These are phyloP conservation scores for Chlorencoelia australis DNA, from an alignment of 2,329 filamentous ascomycete genomes.

Conservation along the genomic window DNA sequence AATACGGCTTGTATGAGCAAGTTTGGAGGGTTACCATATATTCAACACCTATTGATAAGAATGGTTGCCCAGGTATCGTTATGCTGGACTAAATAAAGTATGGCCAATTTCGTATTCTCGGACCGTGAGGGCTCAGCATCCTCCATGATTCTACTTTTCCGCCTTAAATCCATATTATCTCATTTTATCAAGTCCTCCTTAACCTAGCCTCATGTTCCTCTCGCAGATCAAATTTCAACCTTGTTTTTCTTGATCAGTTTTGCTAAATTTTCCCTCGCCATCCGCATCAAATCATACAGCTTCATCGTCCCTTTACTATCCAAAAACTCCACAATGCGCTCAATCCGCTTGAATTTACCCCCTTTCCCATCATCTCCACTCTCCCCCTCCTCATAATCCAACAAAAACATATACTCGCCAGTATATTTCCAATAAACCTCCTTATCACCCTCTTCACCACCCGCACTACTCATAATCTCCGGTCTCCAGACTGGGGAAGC, in stretches of 20 bases:
- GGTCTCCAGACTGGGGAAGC: slow-evolving; percentile 2
- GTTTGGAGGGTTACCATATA: no score
- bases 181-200: no score
- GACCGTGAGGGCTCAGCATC: no score
- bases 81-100: no score
- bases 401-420: slow-evolving; percentile 8
- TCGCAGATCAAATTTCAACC: no score
- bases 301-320: slow-evolving; percentile 3
- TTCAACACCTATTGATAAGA: no score
- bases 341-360: slow-evolving; percentile 2
- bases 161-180: no score
- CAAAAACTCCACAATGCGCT: slow-evolving; percentile 7
- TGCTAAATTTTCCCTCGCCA: neutral
- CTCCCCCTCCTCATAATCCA: slow-evolving; percentile 6
- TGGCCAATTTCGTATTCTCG: no score
- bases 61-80: no score
- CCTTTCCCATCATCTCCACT: slow-evolving; percentile 2
- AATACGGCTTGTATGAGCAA: no score
- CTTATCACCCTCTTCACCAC: neutral
- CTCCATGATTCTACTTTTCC: no score
- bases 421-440: slow-evolving; percentile 4
- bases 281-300: slow-evolving; percentile 2
- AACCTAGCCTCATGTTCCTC: no score
- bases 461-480: neutral
- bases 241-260: neutral